Evolutionary conservation across 2,329 filamentous ascomycete genomes (phyloP).

Genomic region (Colletotrichum paranaense): DNA sequence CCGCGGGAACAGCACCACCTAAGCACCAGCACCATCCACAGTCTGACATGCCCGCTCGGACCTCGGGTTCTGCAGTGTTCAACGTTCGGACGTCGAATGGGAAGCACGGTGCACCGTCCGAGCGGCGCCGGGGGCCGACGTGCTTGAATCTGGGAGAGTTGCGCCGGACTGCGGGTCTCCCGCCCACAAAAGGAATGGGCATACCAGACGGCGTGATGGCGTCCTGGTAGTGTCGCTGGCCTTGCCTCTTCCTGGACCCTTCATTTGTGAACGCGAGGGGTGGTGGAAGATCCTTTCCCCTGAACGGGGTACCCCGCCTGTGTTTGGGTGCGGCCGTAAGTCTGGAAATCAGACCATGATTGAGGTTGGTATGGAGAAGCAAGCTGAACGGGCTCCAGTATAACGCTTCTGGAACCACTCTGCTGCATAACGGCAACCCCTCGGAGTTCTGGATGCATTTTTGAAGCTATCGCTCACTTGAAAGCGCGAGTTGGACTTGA

Average conservation of each 20-base stretch:
- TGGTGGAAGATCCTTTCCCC: neutral
- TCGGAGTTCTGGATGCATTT: neutral
- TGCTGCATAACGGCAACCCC: neutral
- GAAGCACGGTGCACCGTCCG: conserved; percentile 12
- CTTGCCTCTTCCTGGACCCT: neutral
- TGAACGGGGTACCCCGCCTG: neutral
- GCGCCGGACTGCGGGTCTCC: neutral
- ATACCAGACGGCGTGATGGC: neutral
- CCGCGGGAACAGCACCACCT: neutral
- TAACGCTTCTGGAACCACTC: neutral
- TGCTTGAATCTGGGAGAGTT: conserved; percentile 1
- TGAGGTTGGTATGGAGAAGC: neutral
- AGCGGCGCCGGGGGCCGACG: conserved; percentile 3
- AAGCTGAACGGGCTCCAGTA: neutral
- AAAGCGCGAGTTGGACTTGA: neutral
- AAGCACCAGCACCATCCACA: neutral
- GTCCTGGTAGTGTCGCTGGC: neutral
- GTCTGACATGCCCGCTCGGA: conserved; percentile 32
- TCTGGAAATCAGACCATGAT: neutral
- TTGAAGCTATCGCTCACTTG: neutral
- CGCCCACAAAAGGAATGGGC: neutral
- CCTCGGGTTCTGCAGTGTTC: conserved; percentile 28
- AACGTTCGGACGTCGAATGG: conserved; percentile 9
- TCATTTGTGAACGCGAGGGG: neutral
- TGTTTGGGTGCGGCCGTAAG: neutral